A percentile compares a stretch with the other conserved stretches of the same genome.
Conservation (phyloP, 441 rosid species). For the Erodium chrysanthum region DNA sequence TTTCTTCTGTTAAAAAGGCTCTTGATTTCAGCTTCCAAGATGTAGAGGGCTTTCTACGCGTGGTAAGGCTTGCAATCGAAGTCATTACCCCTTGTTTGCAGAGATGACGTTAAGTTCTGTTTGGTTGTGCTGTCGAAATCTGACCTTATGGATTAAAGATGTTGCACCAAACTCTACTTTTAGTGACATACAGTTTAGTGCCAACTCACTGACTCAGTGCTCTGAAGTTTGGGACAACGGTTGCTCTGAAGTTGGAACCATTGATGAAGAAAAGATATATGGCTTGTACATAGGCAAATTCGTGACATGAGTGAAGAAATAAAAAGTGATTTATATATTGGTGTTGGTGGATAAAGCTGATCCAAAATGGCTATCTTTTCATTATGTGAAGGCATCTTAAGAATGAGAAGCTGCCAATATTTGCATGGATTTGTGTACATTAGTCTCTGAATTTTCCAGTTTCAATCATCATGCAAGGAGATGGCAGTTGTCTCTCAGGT, state of each 20-base stretch:
- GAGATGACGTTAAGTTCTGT: constrained; percentile 13
- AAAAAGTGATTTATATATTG: too few relatives aligned
- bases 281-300: constrained; percentile 19
- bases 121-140: constrained; percentile 9
- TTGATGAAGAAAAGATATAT: constrained; percentile 6
- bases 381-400: constrained; percentile 7
- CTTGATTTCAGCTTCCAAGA: constrained; percentile 95
- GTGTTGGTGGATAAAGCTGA: too few relatives aligned
- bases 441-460: constrained; percentile 14
- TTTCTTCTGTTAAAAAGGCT: constrained; percentile 58
- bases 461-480: neutral
- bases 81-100: constrained; percentile 42
- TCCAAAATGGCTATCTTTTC: too few relatives aligned
- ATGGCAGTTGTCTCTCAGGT: neutral
- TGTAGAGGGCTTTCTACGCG: constrained; percentile 60
- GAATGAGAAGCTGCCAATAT: too few relatives aligned
- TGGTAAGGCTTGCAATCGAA: constrained; percentile 77
- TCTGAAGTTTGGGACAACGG: constrained; percentile 6
- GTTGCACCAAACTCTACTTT: constrained; percentile 1
- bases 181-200: constrained; percentile 14
- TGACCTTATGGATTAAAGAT: too few relatives aligned
- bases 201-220: constrained; percentile 13
- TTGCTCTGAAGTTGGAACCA: neutral
- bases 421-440: too few relatives aligned
- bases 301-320: neutral